Base-by-base conservation (phyloP, 129 eudicot species). In the Escallonia herrerae region DNA sequence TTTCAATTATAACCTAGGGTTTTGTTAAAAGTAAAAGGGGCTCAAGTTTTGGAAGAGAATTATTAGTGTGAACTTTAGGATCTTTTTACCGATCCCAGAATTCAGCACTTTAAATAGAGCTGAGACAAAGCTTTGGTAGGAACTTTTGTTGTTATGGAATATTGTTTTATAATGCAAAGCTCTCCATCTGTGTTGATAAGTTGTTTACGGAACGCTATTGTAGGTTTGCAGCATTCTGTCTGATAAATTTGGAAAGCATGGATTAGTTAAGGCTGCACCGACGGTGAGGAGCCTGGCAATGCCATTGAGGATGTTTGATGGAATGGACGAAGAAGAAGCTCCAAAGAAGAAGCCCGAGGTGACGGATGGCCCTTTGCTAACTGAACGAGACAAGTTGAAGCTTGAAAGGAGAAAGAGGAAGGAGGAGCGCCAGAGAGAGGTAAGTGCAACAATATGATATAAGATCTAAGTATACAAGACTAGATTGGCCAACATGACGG, bases 391-490 rank as follows among this genome's bases (percentile, higher is more conserved):
- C 75, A 89, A 89, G 70, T 67, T 93, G 69, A 93, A 93, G 77
- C 79, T 93, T 67, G 99, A 93, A 82, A 86, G 99, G 78, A 86
- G 85, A 72, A 93, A 89, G 85, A 80, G 99, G 76, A 93, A 93
- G 73, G 99, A 93, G 3, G 99, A 93, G 38, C 96, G 99, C 12
- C 95, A 89, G 76, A 82, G 99, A 77, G 99, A 93, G 93, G 99
- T 93, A 75, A 47, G 33, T 22, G 33, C 33, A 22, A 22, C 33
- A 22, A 22, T 22, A 22, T 22, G 33, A 22, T 22, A 22, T 22
- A 22, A 22, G 33, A 22, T 22, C 33, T 1, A 22, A 22, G 33
- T 22, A 22, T 22, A 22, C 33, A 22, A 22, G 33, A 22, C 33
- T 22, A 22, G 1, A 22, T 22, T 22, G n/a, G 33, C 33, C 33